Conservation (phyloP, 2,329 filamentous ascomycete species). For the Fusarium penzigii region DNA sequence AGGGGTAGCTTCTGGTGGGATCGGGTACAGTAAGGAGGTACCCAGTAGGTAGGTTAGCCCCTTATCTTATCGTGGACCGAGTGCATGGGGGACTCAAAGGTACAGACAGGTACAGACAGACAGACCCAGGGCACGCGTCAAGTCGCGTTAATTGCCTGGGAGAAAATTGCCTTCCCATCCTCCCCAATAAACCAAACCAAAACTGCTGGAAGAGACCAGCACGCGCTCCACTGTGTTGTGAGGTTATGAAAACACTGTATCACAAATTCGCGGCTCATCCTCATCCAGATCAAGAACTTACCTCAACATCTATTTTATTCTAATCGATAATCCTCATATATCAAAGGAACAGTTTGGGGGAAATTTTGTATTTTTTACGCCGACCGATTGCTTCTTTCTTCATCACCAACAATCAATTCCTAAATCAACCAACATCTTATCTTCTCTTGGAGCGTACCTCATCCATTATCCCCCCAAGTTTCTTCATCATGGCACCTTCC, state of each 20-base stretch:
- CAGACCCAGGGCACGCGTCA: no score
- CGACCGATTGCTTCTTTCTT: no score
- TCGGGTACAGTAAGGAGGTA: no score
- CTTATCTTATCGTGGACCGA: not conserved
- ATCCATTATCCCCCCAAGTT: not conserved
- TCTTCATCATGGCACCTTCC: constrained; percentile 41
- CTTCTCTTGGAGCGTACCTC: not conserved
- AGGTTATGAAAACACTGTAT: not conserved
- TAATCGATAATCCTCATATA: not conserved
- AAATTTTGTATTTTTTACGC: not conserved
- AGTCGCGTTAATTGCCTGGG: no score
- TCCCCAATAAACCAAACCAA: no score
- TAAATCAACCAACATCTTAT: not conserved
- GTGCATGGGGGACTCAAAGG: not conserved
- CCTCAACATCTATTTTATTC: not conserved
- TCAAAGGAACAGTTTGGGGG: not conserved
- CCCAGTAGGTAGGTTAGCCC: not conserved
- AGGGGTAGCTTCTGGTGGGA: no score
- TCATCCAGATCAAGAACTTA: not conserved
- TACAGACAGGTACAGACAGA: not conserved
- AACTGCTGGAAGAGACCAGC: not conserved
- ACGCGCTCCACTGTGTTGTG: not conserved
- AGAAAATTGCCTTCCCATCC: no score
- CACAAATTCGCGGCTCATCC: not conserved
- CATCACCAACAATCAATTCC: no score